These are phyloP conservation scores for Coemansia furcata DNA, from an alignment of 192 early-diverging fungal genomes.

Conservation along the genomic window DNA sequence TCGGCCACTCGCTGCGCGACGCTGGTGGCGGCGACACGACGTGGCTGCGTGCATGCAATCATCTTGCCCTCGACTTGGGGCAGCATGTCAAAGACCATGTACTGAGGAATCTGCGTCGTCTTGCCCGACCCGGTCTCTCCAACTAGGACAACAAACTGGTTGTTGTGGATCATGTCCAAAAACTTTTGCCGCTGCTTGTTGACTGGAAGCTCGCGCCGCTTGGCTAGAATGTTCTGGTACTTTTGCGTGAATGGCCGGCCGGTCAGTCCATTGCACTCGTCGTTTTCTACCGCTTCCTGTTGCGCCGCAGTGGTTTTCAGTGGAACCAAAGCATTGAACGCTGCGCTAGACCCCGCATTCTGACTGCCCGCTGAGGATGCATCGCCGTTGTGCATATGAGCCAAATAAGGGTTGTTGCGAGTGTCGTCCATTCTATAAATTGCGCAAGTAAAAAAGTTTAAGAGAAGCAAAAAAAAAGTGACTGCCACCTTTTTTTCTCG, in stretches of 20 bases:
- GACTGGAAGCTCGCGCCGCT: constrained; percentile 88
- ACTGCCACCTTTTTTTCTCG: background rate
- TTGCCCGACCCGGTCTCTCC: constrained; percentile 99
- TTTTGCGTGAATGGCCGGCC: constrained; percentile 72
- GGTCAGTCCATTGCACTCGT: constrained; percentile 74
- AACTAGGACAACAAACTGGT: constrained; percentile 93
- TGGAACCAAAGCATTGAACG: constrained; percentile 38
- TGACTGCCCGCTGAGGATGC: background rate
- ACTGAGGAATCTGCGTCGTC: constrained; percentile 99
- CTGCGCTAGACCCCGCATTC: constrained; percentile 7
- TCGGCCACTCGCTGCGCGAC: constrained; percentile 98
- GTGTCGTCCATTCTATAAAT: constrained; percentile 27
- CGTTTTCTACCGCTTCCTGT: constrained; percentile 77
- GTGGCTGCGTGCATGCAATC: constrained; percentile 98
- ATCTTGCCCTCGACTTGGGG: constrained; percentile 85
- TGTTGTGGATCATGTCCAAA: constrained; percentile 85
- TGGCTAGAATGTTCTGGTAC: constrained; percentile 84
- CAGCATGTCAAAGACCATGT: constrained; percentile 85
- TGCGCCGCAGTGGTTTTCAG: constrained; percentile 68
- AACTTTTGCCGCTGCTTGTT: constrained; percentile 92
- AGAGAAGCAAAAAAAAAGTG: background rate
- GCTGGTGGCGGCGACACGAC: constrained; percentile 99
- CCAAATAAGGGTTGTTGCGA: constrained; percentile 48
- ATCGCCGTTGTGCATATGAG: constrained; percentile 41
- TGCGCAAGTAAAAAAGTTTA: background rate